Base-by-base conservation (phyloP, 345 rosid species). In the Eucalyptus rudis region DNA sequence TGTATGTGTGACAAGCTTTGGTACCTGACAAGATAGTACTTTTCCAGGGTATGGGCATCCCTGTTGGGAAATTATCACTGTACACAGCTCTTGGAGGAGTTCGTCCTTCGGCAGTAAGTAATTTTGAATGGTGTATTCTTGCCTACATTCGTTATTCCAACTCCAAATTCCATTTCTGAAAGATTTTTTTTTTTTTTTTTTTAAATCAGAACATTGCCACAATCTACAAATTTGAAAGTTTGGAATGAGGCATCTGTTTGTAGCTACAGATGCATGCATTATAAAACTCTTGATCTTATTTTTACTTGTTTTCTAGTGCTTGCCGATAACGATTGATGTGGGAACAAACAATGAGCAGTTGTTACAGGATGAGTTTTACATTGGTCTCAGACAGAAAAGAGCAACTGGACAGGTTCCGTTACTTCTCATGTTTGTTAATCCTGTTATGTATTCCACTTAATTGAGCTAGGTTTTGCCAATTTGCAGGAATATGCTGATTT, bases 31-130 rank as follows among this genome's bases (percentile, higher is more conserved):
- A 40, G 29, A 17, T 59, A 15, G 25, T 10, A 89, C 64, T 89
- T 87, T 86, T 90, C 51, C 79, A 95, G 98, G 98, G 99, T 29
- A 97, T 97, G 98, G 99, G 99, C 54, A 97, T 97, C 89, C 98
- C 99, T 66, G 99, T 96, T 50, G 97, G 99, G 68, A 96, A 96
- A 91, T 90, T 97, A 91, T 90, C 98, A 29, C 92, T 97, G 86
- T 97, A 96, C 92, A 93, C 98, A 33, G 98, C 99, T 51, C 98
- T 97, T 68, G 99, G 99, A 90, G 99, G 99, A 80, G 90, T 96
- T 91, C 98, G 97, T 91, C 99, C 98, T 59, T 97, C 99, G 2
- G 94, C 96, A 43, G 97, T 95, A 94, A 92, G 96, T 91, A 88
- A 81, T 90, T 87, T 27, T 50, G 13, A 66, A 83, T 76, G 49